A percentile compares a stretch with the other conserved stretches of the same genome.
Evolutionary conservation across 1,284 basidiomycete genomes (phyloP).

Genomic region (Ustilago tritici): DNA sequence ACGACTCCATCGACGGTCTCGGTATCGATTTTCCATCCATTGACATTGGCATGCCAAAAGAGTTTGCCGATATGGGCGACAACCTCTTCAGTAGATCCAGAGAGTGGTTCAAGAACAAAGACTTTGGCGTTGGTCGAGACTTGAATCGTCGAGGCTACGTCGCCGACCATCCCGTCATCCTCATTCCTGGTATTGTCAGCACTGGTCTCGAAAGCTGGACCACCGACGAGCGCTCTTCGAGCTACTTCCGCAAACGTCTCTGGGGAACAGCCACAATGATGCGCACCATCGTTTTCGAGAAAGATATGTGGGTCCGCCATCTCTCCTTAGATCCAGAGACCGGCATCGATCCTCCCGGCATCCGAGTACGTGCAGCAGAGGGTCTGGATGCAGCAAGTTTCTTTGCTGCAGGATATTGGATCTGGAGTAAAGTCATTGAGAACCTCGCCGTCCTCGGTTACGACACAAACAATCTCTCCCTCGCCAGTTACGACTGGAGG

Average conservation of each 20-base stretch:
- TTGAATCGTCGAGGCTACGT: constrained; percentile 49
- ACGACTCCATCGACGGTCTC: constrained; percentile 59
- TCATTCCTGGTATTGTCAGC: constrained; percentile 67
- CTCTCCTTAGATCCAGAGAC: constrained; percentile 89
- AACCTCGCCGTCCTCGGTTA: constrained; percentile 78
- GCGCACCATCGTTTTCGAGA: constrained; percentile 85
- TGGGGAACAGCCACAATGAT: constrained; percentile 77
- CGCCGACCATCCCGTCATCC: constrained; percentile 66
- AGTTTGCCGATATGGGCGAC: constrained; percentile 63
- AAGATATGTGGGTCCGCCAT: constrained; percentile 86
- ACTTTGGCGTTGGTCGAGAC: constrained; percentile 63
- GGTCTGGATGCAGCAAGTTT: constrained; percentile 81
- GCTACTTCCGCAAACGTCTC: constrained; percentile 65
- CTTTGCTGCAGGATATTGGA: constrained; percentile 89
- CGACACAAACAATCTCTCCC: constrained; percentile 65
- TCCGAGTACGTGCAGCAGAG: constrained; percentile 90
- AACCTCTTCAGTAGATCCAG: constrained; percentile 56
- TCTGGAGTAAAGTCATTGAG: constrained; percentile 83
- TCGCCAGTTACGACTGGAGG: constrained; percentile 72
- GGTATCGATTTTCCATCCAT: constrained; percentile 56
- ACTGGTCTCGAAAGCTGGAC: constrained; percentile 69
- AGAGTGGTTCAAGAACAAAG: constrained; percentile 65
- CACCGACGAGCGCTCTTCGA: constrained; percentile 48
- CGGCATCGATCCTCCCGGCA: constrained; percentile 89
- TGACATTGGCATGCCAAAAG: constrained; percentile 61